Percentiles rank a stretch among this genome's conserved stretches.
Evolutionary conservation across 1,284 basidiomycete species (phyloP).

Genomic region (Trichosporon coremiiforme): DNA sequence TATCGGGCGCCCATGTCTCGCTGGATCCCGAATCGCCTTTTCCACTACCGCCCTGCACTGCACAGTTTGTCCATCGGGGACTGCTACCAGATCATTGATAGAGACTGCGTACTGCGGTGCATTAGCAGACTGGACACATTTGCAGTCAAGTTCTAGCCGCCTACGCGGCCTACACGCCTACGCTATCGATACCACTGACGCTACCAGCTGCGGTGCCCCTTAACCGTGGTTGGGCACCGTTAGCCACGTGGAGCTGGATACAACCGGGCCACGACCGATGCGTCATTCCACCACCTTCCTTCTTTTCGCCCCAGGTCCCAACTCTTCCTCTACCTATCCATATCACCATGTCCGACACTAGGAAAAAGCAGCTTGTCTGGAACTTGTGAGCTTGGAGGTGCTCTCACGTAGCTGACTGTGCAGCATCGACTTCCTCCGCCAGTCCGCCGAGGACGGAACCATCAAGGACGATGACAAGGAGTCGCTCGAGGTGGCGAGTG

Average conservation of each 20-base stretch:
- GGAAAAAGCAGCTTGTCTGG: slow-evolving; percentile 56
- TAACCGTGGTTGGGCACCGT: not conserved
- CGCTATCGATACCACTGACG: not conserved
- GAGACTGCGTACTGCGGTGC: not conserved
- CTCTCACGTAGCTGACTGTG: slow-evolving; percentile 4
- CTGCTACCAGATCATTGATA: too few relatives aligned
- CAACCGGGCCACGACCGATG: not conserved
- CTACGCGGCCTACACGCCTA: too few relatives aligned
- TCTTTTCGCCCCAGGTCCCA: slow-evolving; percentile 12
- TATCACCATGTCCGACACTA: slow-evolving; percentile 30
- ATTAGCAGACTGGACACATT: not conserved
- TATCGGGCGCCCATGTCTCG: too few relatives aligned
- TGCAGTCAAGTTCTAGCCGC: too few relatives aligned
- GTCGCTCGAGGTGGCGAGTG: slow-evolving; percentile 84
- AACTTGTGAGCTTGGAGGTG: slow-evolving; percentile 44
- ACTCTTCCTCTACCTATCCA: not conserved
- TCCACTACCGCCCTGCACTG: not conserved
- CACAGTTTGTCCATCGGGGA: not conserved
- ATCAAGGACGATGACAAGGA: slow-evolving; percentile 89
- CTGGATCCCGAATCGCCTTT: too few relatives aligned
- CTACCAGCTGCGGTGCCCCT: not conserved
- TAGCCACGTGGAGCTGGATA: slow-evolving; percentile 5
- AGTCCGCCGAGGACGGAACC: slow-evolving; percentile 78
- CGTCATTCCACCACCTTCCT: slow-evolving; percentile 24
- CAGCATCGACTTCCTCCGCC: slow-evolving; percentile 83